phyloP scores from a whole-genome alignment of 2,329 filamentous ascomycete species.

The Cryphonectria radicalis region DNA sequence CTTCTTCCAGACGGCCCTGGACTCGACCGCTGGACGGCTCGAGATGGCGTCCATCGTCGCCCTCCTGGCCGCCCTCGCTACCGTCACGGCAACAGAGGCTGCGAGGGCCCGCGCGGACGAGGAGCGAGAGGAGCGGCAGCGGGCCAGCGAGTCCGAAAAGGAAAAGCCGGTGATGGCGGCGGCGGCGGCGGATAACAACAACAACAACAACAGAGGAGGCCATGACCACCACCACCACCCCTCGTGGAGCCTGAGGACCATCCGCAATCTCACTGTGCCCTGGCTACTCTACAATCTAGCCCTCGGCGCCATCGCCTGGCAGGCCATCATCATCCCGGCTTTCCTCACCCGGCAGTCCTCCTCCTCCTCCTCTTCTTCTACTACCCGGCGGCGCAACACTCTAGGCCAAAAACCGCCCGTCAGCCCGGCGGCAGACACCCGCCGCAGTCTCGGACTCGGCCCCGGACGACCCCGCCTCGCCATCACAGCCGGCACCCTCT shows the following conservation, averaged over 20 bases:
- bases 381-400: background rate
- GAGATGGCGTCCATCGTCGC: conserved; percentile 10
- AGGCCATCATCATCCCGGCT: conserved; percentile 14
- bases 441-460: background rate
- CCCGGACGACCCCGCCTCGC: background rate
- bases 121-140: background rate
- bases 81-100: conserved; percentile 10
- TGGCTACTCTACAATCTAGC: conserved; percentile 13
- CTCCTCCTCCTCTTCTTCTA: background rate
- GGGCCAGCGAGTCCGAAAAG: background rate
- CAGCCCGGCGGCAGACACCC: background rate
- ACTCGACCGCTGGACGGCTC: background rate
- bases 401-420: background rate
- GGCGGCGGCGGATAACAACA: no score
- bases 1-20: conserved; percentile 20
- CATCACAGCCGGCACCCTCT: conserved; percentile 3
- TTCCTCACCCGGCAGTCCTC: conserved; percentile 3
- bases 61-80: conserved; percentile 14
- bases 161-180: background rate
- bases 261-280: conserved; percentile 15
- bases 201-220: no score
- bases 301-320: conserved; percentile 17
- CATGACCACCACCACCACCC: no score
- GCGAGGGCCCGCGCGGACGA: background rate
- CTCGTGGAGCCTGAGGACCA: background rate